Percentiles rank a stretch among this genome's conserved stretches.
Evolutionary conservation across 2,329 filamentous ascomycete species (phyloP).

Genomic region (Ramularia endophylla): DNA sequence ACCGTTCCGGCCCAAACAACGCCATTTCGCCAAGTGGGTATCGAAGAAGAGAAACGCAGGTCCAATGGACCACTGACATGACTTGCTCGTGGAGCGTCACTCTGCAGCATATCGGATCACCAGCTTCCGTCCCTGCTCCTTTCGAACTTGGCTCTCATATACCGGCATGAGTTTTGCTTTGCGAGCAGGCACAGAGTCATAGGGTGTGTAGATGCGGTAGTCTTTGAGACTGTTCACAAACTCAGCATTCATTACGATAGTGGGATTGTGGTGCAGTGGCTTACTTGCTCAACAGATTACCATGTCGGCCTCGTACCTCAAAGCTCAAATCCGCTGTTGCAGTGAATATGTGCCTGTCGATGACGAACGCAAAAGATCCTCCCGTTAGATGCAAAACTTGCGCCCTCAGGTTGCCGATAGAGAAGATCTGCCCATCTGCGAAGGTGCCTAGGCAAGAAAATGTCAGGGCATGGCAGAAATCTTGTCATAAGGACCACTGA

Average conservation of each 20-base stretch:
- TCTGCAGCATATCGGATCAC: slow-evolving; percentile 15
- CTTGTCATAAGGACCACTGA: no score
- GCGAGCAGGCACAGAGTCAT: slow-evolving; percentile 13
- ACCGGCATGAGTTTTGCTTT: slow-evolving; percentile 15
- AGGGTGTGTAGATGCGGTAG: slow-evolving; percentile 14
- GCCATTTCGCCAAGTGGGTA: no score
- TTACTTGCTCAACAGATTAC: slow-evolving; percentile 4
- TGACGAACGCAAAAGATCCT: slow-evolving; percentile 16
- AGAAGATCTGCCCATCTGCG: slow-evolving; percentile 16
- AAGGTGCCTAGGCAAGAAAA: slow-evolving; percentile 1
- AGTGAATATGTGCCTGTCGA: slow-evolving; percentile 17
- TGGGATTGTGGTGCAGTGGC: background rate
- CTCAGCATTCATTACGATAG: background rate
- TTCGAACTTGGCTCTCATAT: slow-evolving; percentile 7
- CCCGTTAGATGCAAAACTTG: slow-evolving; percentile 14
- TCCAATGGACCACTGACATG: no score
- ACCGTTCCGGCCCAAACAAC: no score
- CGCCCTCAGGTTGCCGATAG: slow-evolving; percentile 12
- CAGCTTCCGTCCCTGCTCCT: slow-evolving; percentile 11
- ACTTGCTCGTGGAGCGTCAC: background rate
- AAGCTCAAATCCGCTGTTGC: slow-evolving; percentile 13
- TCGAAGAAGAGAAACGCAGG: no score
- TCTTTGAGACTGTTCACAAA: slow-evolving; percentile 6
- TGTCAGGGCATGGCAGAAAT: background rate
- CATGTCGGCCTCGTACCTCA: slow-evolving; percentile 9